Evolutionary conservation across 345 rosid genomes (phyloP), one percentile per base, ranked within the genome.

Genomic region (Syzygium jambos): DNA sequence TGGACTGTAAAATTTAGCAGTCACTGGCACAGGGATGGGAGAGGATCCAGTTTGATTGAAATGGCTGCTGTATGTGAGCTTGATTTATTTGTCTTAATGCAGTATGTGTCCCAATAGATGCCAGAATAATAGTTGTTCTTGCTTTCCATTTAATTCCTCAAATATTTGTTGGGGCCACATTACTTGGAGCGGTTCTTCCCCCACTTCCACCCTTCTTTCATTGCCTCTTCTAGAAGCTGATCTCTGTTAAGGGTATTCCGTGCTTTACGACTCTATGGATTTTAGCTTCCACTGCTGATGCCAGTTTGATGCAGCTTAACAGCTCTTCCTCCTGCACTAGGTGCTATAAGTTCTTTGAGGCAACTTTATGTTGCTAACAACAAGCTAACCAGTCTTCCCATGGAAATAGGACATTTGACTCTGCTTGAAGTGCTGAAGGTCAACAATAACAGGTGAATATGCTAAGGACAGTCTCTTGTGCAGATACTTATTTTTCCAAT

Each of bases 381-480:
- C 94, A 91, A 91, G 91, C 89, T 96, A 92, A 93, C 92, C 87
- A 86, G 91, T 92, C 92, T 97, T 82, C 99, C 98, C 0, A 54
- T 78, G 86, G 98, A 96, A 91, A 88, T 96, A 80, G 94, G 97
- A 82, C 89, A 90, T 90, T 93, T 95, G 63, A 89, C 91, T 87
- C 92, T 89, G 91, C 97, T 97, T 25, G 99, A 96, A 92, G 91
- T 97, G 89, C 90, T 97, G 85, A 95, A 92, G 90, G 95, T 93
- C 87, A 92, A 93, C 88, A 95, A 94, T 90, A 97, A 97, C 91
- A 95, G 98, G 99, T 91, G 93, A 49, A 25, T 46, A 56, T 38
- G n/a, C 82, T 34, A 27, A 22, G 41, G 23, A n/a, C 77, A 53
- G 51, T 52, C 51, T 84, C 41, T 23, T 84, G 51, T 84, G 82